Base-by-base conservation (phyloP, 768 basidiomycete species). In the Coprinopsis sp. region DNA sequence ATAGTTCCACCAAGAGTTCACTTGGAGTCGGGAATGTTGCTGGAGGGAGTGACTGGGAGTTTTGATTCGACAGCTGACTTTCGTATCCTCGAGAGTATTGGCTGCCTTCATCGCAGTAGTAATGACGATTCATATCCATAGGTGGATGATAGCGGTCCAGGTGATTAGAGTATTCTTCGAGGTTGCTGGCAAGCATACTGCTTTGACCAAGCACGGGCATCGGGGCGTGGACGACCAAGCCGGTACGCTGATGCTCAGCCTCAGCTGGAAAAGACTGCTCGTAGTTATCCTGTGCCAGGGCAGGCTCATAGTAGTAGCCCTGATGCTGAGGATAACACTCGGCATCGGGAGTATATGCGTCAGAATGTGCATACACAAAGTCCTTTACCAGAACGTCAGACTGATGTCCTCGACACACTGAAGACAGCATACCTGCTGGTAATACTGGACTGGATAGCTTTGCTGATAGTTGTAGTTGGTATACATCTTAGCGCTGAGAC, bases 21-120 rank as follows among this genome's bases (percentile, higher is more conserved):
- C 76, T 78, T 1, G 84, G 84, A 1, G 84, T 86, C 1, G 76
- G 83, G 53, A 86, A 83, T 2, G 74, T 78, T 1, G 59, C 50
- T 47, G 12, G 27, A 10, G 19, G 24, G 16, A 13, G 12, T n/a
- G n/a, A n/a, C 27, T 27, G 3, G 19, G 30, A 22, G 34, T 16
- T 18, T n/a, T 24, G 6, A 14, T 14, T 30, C 19, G 18, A 23
- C 42, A 18, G 22, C 12, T 33, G 23, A 37, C 14, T 6, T 5
- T 34, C 22, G 19, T 19, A 30, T 14, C n/a, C 30, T 6, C 19
- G 18, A 19, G 43, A 12, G 29, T 29, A n/a, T 10, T 18, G 29
- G 13, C 19, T 21, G 16, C 29, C 5, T 33, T 30, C 43, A 19
- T 19, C 7, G 43, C 22, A 22, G 10, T 12, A 10, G 10, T 23